Conservation (phyloP, 2,329 filamentous ascomycete genomes). For the Myrmaecium sp. region DNA sequence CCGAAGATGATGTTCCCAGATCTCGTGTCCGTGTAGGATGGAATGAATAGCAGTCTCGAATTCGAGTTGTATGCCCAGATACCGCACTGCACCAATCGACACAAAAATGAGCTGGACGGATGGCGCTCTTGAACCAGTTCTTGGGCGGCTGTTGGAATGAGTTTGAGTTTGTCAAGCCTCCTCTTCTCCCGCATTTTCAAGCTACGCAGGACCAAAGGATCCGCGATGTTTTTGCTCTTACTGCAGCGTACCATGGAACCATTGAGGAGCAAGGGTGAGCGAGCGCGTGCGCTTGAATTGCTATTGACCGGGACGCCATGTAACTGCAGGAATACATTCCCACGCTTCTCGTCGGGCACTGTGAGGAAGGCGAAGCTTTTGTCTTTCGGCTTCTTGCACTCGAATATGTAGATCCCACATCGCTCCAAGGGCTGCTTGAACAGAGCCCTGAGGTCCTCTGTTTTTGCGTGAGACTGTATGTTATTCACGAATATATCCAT, state of each 20-base stretch:
- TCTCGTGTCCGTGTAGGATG: slow-evolving; percentile 24
- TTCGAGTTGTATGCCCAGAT: slow-evolving; percentile 24
- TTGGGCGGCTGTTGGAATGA: slow-evolving; percentile 5
- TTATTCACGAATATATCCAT: slow-evolving; percentile 33
- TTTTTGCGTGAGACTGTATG: slow-evolving; percentile 24
- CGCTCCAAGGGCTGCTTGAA: slow-evolving; percentile 21
- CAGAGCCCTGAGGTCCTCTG: slow-evolving; percentile 23
- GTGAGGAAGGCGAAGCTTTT: slow-evolving; percentile 30
- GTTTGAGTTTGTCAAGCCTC: slow-evolving; percentile 8
- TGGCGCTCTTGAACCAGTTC: slow-evolving; percentile 10
- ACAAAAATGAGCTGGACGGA: slow-evolving; percentile 18
- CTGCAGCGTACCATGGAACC: slow-evolving; percentile 6
- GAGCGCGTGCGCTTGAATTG: neutral
- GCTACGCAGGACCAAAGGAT: slow-evolving; percentile 10
- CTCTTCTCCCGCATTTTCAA: slow-evolving; percentile 10
- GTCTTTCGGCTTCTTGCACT: slow-evolving; percentile 25
- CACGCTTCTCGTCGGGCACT: slow-evolving; percentile 24
- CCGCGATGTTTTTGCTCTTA: slow-evolving; percentile 9
- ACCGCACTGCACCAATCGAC: slow-evolving; percentile 20
- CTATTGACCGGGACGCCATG: slow-evolving; percentile 11
- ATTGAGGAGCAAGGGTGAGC: too few relatives aligned
- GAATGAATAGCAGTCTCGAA: slow-evolving; percentile 20
- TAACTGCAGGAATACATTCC: slow-evolving; percentile 24
- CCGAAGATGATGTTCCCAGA: slow-evolving; percentile 22
- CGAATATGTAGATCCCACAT: slow-evolving; percentile 25